Conservation (phyloP, 2,329 filamentous ascomycete species). For the Verticillium albo-atrum region DNA sequence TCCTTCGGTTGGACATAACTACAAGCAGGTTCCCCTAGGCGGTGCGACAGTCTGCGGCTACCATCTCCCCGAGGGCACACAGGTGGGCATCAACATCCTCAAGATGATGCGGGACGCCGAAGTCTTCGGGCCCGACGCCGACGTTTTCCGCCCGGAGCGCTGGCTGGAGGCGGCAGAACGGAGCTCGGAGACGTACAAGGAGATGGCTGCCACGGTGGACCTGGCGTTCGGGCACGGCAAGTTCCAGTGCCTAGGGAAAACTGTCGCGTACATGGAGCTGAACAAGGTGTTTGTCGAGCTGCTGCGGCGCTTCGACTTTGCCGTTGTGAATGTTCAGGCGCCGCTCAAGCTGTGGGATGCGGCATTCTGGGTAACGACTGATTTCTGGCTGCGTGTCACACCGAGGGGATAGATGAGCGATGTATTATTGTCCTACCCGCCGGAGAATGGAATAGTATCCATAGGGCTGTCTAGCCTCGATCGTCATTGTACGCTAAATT, state of each 20-base stretch:
- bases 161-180: slow-evolving; percentile 34
- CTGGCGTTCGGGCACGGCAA: slow-evolving; percentile 37
- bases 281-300: slow-evolving; percentile 37
- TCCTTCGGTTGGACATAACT: slow-evolving; percentile 39
- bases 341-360: slow-evolving; percentile 14
- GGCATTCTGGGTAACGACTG: slow-evolving; percentile 15
- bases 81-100: slow-evolving; percentile 35
- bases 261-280: slow-evolving; percentile 37
- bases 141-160: slow-evolving; percentile 41
- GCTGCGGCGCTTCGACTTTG: slow-evolving; percentile 15
- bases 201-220: slow-evolving; percentile 32
- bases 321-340: slow-evolving; percentile 11
- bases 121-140: slow-evolving; percentile 39
- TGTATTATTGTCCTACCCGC: too few species aligned
- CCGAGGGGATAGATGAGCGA: neutral
- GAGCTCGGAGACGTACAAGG: slow-evolving; percentile 19
- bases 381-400: slow-evolving; percentile 16
- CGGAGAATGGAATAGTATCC: too few species aligned
- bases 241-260: slow-evolving; percentile 38
- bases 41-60: slow-evolving; percentile 31
- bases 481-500: too few species aligned
- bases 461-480: too few species aligned
- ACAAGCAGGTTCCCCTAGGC: slow-evolving; percentile 42
- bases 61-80: slow-evolving; percentile 29
- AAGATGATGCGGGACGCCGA: slow-evolving; percentile 30